phyloP scores from a whole-genome alignment of 352 stramenopile genomes.

The Phytophthora uliginosa region DNA sequence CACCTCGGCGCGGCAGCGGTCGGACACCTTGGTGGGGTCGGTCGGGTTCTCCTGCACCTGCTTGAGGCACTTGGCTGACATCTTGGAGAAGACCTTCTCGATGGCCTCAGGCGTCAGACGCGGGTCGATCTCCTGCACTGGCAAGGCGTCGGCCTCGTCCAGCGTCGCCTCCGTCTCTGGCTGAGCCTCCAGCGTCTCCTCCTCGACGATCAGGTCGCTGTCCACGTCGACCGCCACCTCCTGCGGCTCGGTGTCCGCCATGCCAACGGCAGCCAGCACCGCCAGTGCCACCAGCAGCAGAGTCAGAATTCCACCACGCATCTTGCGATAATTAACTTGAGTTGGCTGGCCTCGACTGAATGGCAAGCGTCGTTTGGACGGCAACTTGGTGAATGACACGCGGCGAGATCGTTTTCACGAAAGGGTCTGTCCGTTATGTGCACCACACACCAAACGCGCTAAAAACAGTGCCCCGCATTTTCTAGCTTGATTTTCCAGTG shows the following conservation, averaged over 20 bases:
- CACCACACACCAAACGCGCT: conserved; percentile 6
- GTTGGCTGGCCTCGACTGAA: not conserved
- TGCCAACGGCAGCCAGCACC: conserved; percentile 41
- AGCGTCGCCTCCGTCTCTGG: conserved; percentile 21
- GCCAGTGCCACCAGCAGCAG: conserved; percentile 61
- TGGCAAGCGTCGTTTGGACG: not conserved
- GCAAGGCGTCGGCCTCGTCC: conserved; percentile 21
- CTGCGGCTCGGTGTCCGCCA: conserved; percentile 38
- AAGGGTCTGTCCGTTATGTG: conserved; percentile 2
- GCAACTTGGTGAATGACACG: conserved; percentile 38
- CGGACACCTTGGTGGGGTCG: conserved; percentile 70
- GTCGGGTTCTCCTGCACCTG: conserved; percentile 78
- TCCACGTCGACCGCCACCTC: conserved; percentile 50
- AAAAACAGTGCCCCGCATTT: conserved; percentile 31
- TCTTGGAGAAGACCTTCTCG: conserved; percentile 76
- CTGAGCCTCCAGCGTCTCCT: conserved; percentile 52
- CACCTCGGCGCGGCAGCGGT: conserved; percentile 71
- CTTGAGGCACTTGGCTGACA: conserved; percentile 78
- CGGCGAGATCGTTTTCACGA: conserved; percentile 19
- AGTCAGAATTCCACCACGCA: conserved; percentile 56
- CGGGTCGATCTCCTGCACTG: conserved; percentile 45
- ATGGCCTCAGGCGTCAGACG: conserved; percentile 70
- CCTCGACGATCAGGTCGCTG: conserved; percentile 49
- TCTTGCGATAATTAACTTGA: conserved; percentile 20
- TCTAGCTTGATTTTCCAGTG: conserved; percentile 32